Evolutionary conservation across 805 yeast species (phyloP), one percentile per base, ranked within the genome.

Genomic region (Suhomyces prunicola): DNA sequence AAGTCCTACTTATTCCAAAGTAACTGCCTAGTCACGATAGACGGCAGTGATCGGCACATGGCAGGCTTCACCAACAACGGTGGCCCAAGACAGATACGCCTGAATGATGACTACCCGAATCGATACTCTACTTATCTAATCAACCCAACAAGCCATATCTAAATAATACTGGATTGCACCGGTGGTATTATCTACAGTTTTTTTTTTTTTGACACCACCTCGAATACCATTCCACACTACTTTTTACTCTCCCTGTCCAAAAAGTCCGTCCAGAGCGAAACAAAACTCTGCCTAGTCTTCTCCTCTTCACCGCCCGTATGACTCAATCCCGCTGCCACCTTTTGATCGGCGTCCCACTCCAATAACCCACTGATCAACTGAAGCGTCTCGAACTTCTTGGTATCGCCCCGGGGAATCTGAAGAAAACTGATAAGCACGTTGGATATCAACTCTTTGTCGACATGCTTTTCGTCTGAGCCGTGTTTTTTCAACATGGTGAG

Each of bases 351-450:
- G 68, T 88, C 93, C 99, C 99, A 94, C 54, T 82, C 87, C 54
- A 94, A 75, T 59, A 87, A 85, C 54, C 89, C 88, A 9, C 96
- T 81, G 42, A 94, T 87, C 54, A 94, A 79, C 65, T 84, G 88
- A 47, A 94, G 77, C 4, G 94, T 96, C 76, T 94, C 98, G 66
- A 88, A 94, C 69, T 94, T 91, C 71, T 92, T 93, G 7, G 96
- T 81, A 67, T 94, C 99, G 1, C 94, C 97, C 55, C 99, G 77
- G 5, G 97, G 97, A 29, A 93, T 76, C 33, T 87, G 86, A 15
- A 94, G 79, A 70, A 92, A 94, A 51, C 94, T 89, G 15, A 94
- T 80, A 48, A 94, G 73, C 55, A 94, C 76, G 67, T 94, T 94
- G 2, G 97, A 87, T 5, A 94, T 84, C 55, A 94, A 80, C 67